Percentiles rank a stretch among this genome's conserved stretches.
Conservation (phyloP, 805 yeast genomes). For the Nakazawaea wyomingensis region DNA sequence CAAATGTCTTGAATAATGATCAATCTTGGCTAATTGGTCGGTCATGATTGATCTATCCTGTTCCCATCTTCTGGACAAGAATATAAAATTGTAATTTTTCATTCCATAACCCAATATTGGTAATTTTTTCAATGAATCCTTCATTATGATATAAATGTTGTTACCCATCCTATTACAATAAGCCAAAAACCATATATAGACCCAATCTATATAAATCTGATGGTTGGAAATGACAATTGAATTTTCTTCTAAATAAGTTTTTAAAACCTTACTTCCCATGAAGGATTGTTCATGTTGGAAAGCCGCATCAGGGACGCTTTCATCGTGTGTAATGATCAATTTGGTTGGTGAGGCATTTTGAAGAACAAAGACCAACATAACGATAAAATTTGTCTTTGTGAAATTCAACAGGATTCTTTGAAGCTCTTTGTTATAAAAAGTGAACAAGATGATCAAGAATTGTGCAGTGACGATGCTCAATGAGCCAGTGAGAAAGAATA, state of each 20-base stretch:
- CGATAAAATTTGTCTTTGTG: slow-evolving; percentile 57
- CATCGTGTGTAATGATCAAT: slow-evolving; percentile 46
- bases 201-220: slow-evolving; percentile 94
- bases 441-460: slow-evolving; percentile 28
- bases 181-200: slow-evolving; percentile 80
- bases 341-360: slow-evolving; percentile 47
- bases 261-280: slow-evolving; percentile 16
- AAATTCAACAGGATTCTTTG: slow-evolving; percentile 39
- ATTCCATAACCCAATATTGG: slow-evolving; percentile 87
- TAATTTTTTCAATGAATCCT: slow-evolving; percentile 61
- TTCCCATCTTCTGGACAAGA: slow-evolving; percentile 84
- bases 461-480: slow-evolving; percentile 45
- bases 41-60: slow-evolving; percentile 58
- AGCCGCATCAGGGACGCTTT: slow-evolving; percentile 29
- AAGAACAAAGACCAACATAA: slow-evolving; percentile 46
- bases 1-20: slow-evolving; percentile 28
- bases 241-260: slow-evolving; percentile 18
- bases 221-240: slow-evolving; percentile 76
- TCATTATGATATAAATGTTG: slow-evolving; percentile 66
- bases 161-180: slow-evolving; percentile 65
- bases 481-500: slow-evolving; percentile 31
- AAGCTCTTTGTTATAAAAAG: slow-evolving; percentile 26
- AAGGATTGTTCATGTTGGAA: slow-evolving; percentile 21
- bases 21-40: slow-evolving; percentile 49
- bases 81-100: slow-evolving; percentile 71